Conservation (phyloP, 352 stramenopile species). For the Globisporangium cystogenes region DNA sequence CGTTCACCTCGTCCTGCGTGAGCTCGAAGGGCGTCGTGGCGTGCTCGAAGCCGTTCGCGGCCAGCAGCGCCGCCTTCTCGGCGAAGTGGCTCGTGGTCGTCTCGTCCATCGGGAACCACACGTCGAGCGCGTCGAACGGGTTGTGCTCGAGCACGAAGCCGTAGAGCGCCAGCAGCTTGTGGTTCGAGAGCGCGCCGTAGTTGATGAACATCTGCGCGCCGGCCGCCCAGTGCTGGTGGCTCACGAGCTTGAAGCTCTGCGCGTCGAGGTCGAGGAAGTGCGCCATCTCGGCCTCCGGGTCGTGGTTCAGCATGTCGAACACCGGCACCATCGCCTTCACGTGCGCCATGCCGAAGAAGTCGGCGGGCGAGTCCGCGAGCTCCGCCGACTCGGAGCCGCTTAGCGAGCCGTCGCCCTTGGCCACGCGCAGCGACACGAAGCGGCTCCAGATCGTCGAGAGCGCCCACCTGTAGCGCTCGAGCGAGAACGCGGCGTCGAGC, state of each 20-base stretch:
- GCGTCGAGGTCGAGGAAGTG: conserved; percentile 55
- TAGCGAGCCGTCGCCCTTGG: conserved; percentile 12
- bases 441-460: conserved; percentile 86
- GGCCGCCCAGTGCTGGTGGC: conserved; percentile 66
- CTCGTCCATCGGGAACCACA: conserved; percentile 68
- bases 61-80: conserved; percentile 39
- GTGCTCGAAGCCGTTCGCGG: conserved; percentile 52
- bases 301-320: conserved; percentile 87
- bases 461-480: conserved; percentile 76
- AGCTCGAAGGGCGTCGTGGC: conserved; percentile 60
- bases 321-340: conserved; percentile 82
- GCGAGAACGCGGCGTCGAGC: conserved; percentile 39
- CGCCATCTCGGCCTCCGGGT: conserved; percentile 65
- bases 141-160: conserved; percentile 71
- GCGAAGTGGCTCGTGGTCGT: conserved; percentile 32
- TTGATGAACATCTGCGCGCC: conserved; percentile 76
- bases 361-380: background rate
- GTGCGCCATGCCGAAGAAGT: conserved; percentile 19
- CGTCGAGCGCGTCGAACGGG: conserved; percentile 62
- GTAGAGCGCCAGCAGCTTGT: conserved; percentile 78
- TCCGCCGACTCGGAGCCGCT: conserved; percentile 3
- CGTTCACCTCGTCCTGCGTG: conserved; percentile 49
- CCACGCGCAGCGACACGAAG: conserved; percentile 63
- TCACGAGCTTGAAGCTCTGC: conserved; percentile 58
- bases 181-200: conserved; percentile 77